Percentiles rank a stretch among this genome's conserved stretches.
Evolutionary conservation across 345 rosid species (phyloP).

Genomic region (Eucalyptus viminalis): DNA sequence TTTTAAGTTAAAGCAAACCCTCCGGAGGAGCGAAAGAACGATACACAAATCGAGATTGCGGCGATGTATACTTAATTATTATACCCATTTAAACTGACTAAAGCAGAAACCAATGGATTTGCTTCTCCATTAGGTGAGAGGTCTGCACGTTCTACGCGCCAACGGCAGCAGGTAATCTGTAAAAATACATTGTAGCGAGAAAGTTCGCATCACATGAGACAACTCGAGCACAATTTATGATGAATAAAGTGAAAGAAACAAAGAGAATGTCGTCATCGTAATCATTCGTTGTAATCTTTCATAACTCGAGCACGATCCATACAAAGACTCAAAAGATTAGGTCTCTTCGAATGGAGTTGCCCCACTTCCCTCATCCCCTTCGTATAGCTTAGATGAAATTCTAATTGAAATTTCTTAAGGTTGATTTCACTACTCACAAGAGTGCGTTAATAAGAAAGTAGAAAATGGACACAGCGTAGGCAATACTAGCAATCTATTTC

Average conservation of each 20-base stretch:
- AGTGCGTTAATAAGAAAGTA: background rate
- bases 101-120: background rate
- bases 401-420: background rate
- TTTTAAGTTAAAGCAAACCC: background rate
- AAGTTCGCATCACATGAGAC: background rate
- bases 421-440: background rate
- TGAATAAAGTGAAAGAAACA: background rate
- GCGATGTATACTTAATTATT: background rate
- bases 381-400: background rate
- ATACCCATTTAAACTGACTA: background rate
- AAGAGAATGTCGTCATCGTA: background rate
- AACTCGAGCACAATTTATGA: background rate
- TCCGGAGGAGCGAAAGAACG: background rate
- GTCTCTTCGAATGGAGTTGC: background rate
- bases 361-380: background rate
- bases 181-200: background rate
- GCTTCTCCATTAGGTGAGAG: background rate
- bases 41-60: background rate
- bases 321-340: background rate
- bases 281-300: background rate
- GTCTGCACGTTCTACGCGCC: background rate
- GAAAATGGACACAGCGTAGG: background rate
- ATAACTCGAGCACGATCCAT: background rate
- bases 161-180: background rate
- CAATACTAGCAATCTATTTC: background rate